Conservation (phyloP, 768 basidiomycete genomes). For the Boletus patriciae region DNA sequence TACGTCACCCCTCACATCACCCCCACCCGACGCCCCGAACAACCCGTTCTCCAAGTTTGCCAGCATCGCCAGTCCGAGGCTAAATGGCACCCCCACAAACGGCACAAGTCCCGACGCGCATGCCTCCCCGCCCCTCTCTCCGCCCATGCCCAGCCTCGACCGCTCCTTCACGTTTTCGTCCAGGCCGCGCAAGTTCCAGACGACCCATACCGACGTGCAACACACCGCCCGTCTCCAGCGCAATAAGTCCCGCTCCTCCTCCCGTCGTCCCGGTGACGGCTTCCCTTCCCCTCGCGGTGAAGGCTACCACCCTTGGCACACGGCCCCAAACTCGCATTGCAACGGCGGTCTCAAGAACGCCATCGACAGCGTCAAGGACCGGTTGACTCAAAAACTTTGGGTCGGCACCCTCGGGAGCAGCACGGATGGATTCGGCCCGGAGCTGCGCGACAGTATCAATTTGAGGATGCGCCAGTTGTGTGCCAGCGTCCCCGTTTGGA, state of each 20-base stretch:
- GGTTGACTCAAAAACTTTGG: conserved; percentile 54
- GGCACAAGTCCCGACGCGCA: too few species aligned
- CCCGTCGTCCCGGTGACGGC: conserved; percentile 39
- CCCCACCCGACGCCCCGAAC: conserved; percentile 49
- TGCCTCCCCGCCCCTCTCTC: not conserved
- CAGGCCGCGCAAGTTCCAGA: conserved; percentile 46
- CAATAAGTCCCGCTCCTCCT: conserved; percentile 53
- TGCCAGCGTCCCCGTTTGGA: conserved; percentile 25
- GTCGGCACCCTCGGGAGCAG: conserved; percentile 75
- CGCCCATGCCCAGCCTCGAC: conserved; percentile 13
- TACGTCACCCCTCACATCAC: conserved; percentile 43
- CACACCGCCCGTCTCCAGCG: conserved; percentile 45
- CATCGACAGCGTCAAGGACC: conserved; percentile 59
- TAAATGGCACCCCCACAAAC: too few species aligned
- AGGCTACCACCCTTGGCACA: conserved; percentile 40
- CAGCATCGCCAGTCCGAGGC: conserved; percentile 29
- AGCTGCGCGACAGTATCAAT: conserved; percentile 57
- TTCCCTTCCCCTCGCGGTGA: conserved; percentile 24
- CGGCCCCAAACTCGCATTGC: conserved; percentile 66
- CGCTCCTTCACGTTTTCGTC: conserved; percentile 25
- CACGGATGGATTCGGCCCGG: conserved; percentile 63
- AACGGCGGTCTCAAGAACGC: conserved; percentile 88
- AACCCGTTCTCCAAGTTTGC: conserved; percentile 60
- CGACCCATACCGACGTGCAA: conserved; percentile 45
- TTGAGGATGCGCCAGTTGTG: conserved; percentile 40